Evolutionary conservation across 1,284 basidiomycete genomes (phyloP), one percentile per base, ranked within the genome.

Genomic region (Marasmius fiardii): DNA sequence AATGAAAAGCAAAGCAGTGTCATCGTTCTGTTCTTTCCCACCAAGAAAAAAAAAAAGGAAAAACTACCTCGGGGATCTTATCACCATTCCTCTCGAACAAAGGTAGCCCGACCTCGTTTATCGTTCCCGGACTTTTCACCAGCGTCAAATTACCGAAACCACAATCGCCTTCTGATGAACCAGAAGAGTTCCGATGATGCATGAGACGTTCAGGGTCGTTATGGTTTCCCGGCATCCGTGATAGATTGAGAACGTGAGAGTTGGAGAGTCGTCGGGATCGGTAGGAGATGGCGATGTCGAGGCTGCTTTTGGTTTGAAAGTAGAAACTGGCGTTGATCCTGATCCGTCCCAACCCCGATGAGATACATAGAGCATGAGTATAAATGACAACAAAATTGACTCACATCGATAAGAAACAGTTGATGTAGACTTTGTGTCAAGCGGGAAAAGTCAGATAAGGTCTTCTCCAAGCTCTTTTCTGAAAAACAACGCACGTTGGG

Each of bases 311-410:
- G 2, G 57, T 58, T 26, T 58, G 50, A 43, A 58, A 58, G 31
- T 58, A 58, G 45, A 50, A 49, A 21, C 57, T 56, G 18, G 57
- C 54, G 41, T 58, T 58, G 21, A 58, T 33, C 57, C 57, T 58
- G 23, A 2, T 20, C 1, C 16, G 6, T 41, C 20, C 39, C 39
- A 43, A 21, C 5, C n/a, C 34, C 41, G 20, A 28, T 44, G 14
- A 51, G 41, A 45, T 16, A 50, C 24, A 31, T 23, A 37, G 24
- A 4, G 28, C 5, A n/a, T 10, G 39, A 16, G 4, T 10, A 24
- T 23, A 45, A n/a, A 21, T 21, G n/a, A 26, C 11, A 11, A 8
- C 7, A 23, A 34, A 33, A 10, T 24, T 7, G 6, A 26, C 56
- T 48, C 16, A 58, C 57, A 58, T 58, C 5, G 57, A 58, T 5